A percentile compares a stretch with the other conserved stretches of the same genome.
phyloP scores from a whole-genome alignment of 2,329 filamentous ascomycete species.

The Aspergillus ochraceoroseus region DNA sequence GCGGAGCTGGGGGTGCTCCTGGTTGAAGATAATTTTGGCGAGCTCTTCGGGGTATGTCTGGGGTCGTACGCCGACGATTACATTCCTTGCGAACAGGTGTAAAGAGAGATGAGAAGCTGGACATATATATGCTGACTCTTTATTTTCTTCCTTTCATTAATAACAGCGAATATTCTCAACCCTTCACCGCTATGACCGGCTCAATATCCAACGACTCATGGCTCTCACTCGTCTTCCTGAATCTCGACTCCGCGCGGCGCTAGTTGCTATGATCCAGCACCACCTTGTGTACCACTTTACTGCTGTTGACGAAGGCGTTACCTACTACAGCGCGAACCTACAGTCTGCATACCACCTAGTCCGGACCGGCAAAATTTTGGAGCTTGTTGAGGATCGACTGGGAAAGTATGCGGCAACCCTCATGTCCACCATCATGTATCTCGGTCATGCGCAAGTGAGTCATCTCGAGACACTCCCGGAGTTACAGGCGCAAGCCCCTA shows the following conservation, averaged over 20 bases:
- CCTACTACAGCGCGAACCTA: constrained; percentile 80
- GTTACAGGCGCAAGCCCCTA: constrained; percentile 23
- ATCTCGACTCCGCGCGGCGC: constrained; percentile 72
- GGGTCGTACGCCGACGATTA: too few relatives aligned
- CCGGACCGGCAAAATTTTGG: constrained; percentile 73
- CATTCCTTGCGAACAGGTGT: too few relatives aligned
- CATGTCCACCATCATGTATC: constrained; percentile 66
- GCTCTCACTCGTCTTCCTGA: constrained; percentile 67
- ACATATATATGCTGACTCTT: constrained; percentile 7
- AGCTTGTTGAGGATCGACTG: constrained; percentile 67
- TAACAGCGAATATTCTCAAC: constrained; percentile 74
- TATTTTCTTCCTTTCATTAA: background rate
- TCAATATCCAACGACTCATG: constrained; percentile 63
- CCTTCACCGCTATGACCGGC: constrained; percentile 73
- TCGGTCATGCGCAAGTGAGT: constrained; percentile 64
- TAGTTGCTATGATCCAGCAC: constrained; percentile 82
- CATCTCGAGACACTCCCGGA: constrained; percentile 44
- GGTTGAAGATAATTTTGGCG: constrained; percentile 83
- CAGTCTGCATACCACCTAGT: constrained; percentile 75
- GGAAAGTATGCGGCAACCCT: constrained; percentile 70
- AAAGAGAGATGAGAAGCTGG: too few relatives aligned
- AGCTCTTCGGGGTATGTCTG: constrained; percentile 76
- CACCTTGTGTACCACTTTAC: constrained; percentile 74
- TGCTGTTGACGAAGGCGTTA: constrained; percentile 56
- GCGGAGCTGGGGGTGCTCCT: constrained; percentile 87